phyloP scores from a whole-genome alignment of 75 land plant genomes.

The Pinus tabuliformis region DNA sequence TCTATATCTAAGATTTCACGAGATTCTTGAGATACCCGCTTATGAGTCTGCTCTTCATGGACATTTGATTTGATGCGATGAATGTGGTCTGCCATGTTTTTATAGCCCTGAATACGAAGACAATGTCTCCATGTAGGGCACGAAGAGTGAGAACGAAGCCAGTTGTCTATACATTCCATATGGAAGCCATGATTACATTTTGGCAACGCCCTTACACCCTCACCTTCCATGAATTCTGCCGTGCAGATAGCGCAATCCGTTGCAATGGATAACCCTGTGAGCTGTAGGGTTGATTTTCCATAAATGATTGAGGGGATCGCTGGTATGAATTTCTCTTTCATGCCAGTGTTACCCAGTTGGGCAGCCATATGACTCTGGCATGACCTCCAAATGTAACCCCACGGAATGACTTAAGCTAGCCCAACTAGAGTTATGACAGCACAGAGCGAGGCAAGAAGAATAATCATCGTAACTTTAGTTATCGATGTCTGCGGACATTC shows the following conservation, averaged over 20 bases:
- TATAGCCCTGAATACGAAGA: too few species aligned
- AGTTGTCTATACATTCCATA: constrained; percentile 51
- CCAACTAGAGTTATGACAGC: background rate
- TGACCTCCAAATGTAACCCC: constrained; percentile 3
- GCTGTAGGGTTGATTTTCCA: background rate
- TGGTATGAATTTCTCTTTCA: constrained; percentile 26
- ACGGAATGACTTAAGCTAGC: background rate
- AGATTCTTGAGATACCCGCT: too few species aligned
- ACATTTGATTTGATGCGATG: too few species aligned
- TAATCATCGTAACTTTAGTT: background rate
- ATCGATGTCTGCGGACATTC: background rate
- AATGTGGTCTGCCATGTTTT: too few species aligned
- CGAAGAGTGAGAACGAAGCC: constrained; percentile 44
- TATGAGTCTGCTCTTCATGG: too few species aligned
- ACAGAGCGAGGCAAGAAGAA: background rate
- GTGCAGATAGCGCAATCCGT: constrained; percentile 56
- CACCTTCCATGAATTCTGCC: constrained; percentile 32
- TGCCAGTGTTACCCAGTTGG: constrained; percentile 17
- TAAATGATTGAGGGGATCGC: constrained; percentile 24
- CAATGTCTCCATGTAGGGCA: constrained; percentile 33
- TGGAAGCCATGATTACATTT: constrained; percentile 57
- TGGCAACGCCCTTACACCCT: constrained; percentile 34
- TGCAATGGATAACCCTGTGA: background rate
- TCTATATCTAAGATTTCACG: too few species aligned
- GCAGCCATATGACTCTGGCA: background rate